phyloP scores from a whole-genome alignment of 495 filamentous ascomycete genomes.

The Hyaloscypha bicolor region DNA sequence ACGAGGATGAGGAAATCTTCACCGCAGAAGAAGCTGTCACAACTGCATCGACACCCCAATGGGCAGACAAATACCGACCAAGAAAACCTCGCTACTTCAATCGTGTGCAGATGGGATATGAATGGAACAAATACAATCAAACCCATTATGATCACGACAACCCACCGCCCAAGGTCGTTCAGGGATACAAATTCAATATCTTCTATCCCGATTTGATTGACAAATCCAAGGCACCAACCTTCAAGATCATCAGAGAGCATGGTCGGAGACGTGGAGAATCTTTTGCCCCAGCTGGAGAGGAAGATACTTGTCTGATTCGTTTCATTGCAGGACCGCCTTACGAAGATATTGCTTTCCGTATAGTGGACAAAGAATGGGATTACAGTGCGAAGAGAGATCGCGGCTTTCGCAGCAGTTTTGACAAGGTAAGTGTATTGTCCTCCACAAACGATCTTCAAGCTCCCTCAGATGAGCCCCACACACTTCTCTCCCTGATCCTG shows the following conservation, averaged over 20 bases:
- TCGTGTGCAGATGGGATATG: constrained; percentile 97
- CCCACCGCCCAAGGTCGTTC: constrained; percentile 95
- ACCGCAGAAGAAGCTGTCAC: constrained; percentile 84
- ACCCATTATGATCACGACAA: constrained; percentile 99
- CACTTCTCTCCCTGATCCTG: neutral
- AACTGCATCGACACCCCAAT: constrained; percentile 64
- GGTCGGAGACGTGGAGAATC: constrained; percentile 89
- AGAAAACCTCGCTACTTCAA: constrained; percentile 98
- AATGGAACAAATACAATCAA: constrained; percentile 99
- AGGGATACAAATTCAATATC: constrained; percentile 99
- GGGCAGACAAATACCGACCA: constrained; percentile 89
- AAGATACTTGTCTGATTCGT: constrained; percentile 95
- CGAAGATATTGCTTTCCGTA: constrained; percentile 95
- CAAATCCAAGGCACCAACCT: constrained; percentile 91
- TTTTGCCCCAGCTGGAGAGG: constrained; percentile 92
- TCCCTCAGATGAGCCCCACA: neutral
- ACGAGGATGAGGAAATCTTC: constrained; percentile 96
- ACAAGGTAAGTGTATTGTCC: constrained; percentile 70
- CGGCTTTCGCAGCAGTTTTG: constrained; percentile 94
- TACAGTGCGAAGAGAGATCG: constrained; percentile 94
- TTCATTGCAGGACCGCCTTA: constrained; percentile 97
- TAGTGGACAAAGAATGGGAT: constrained; percentile 99
- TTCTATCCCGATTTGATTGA: constrained; percentile 99
- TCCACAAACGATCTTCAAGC: neutral
- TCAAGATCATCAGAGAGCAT: constrained; percentile 89